A percentile compares a stretch with the other conserved stretches of the same genome.
Conservation (phyloP, 768 basidiomycete species). For the Collybia mongolica region DNA sequence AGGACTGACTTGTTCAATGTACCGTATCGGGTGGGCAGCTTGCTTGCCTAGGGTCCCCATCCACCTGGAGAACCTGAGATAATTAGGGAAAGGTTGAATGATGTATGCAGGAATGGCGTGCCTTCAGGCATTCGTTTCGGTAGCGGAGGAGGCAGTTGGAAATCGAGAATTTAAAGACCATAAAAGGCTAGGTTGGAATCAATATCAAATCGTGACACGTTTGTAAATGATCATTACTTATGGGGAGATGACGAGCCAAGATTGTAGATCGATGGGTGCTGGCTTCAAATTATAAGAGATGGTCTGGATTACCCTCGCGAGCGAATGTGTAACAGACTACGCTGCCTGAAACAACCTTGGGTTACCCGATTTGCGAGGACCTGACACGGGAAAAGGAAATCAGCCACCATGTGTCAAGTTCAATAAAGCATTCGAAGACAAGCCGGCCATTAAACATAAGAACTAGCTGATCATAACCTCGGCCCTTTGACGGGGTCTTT, state of each 20-base stretch:
- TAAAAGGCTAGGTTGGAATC: conserved; percentile 36
- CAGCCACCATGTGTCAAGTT: no score
- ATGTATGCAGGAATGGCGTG: conserved; percentile 41
- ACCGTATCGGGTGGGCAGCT: conserved; percentile 23
- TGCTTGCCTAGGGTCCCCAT: conserved; percentile 35
- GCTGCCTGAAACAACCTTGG: neutral
- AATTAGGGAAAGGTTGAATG: conserved; percentile 31
- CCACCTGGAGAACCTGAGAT: conserved; percentile 24
- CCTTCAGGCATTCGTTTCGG: conserved; percentile 38
- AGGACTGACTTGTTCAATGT: conserved; percentile 11
- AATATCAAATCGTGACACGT: conserved; percentile 22
- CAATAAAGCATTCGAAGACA: conserved; percentile 1
- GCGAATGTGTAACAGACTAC: neutral
- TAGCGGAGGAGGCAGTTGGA: conserved; percentile 13
- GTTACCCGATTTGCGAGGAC: conserved; percentile 9
- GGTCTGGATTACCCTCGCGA: neutral
- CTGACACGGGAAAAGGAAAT: no score
- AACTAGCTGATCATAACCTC: conserved; percentile 13
- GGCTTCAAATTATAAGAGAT: neutral
- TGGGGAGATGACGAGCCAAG: conserved; percentile 16
- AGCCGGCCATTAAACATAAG: conserved; percentile 17
- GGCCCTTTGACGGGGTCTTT: conserved; percentile 2
- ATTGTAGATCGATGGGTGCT: no score
- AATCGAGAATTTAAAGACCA: conserved; percentile 32
- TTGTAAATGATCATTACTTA: conserved; percentile 21